Evolutionary conservation across 1,284 basidiomycete species (phyloP), one percentile per base, ranked within the genome.

Genomic region (Marasmius oreades): DNA sequence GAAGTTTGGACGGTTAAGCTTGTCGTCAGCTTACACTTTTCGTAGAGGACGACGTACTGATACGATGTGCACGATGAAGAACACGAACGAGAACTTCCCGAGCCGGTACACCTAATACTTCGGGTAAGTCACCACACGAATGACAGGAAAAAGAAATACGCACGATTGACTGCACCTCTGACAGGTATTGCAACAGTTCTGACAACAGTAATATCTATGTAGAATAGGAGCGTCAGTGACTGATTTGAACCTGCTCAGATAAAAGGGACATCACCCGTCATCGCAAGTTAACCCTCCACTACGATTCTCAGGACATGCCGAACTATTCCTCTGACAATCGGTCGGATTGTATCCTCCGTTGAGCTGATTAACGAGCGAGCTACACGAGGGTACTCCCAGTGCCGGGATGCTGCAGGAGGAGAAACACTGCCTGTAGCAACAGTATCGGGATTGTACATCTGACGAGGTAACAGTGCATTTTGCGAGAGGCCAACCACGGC

Each of bases 401-500:
- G 55, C 59, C 1, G 55, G 59, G 8, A 6, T 7, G 26, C 60
- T 58, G 11, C 54, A 47, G 12, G 26, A 24, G 31, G 58, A 59
- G 7, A 46, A 34, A 54, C 42, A 54, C 6, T 54, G 23, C 5
- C 55, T 51, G 24, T 61, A 57, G 56, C 62, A 63, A 57, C 62
- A 63, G 48, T 63, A 63, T 11, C 61, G 56, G 5, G 57, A 53
- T 4, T 18, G 48, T 8, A 63, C 51, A 20, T 55, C 43, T 1
- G 61, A 34, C 34, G 24, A 37, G 31, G 53, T 56, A n/a, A 63
- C 53, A 22, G 43, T 59, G 51, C 62, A 63, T 5, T 50, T 54
- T 14, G 62, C 55, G 7, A 59, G n/a, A 2, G 62, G 61, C 62
- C 62, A 62, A n/a, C 58, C 60, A 47, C 46, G 36, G 1, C 54